phyloP scores from a whole-genome alignment of 805 yeast species.

The Candida sithepensis region DNA sequence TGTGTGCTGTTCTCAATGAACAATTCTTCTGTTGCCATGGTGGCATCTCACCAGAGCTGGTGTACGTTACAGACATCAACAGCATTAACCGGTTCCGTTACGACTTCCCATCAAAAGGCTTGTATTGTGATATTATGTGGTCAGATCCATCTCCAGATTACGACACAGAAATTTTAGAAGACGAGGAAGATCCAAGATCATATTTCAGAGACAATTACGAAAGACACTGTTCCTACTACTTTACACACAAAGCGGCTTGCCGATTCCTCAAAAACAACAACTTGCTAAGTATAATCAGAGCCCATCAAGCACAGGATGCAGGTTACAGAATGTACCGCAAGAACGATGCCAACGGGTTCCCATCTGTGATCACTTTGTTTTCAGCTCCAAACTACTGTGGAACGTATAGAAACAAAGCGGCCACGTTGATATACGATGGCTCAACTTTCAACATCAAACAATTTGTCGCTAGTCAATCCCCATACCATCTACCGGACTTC shows the following conservation, averaged over 20 bases:
- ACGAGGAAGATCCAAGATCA: constrained; percentile 34
- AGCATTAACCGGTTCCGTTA: constrained; percentile 65
- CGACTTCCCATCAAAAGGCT: constrained; percentile 89
- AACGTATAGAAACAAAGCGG: constrained; percentile 90
- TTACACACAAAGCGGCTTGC: constrained; percentile 76
- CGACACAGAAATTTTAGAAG: constrained; percentile 39
- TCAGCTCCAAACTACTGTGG: constrained; percentile 96
- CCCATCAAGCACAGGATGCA: constrained; percentile 96
- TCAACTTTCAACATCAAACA: constrained; percentile 93
- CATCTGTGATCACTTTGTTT: constrained; percentile 83
- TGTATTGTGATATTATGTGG: constrained; percentile 94
- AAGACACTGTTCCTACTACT: constrained; percentile 88
- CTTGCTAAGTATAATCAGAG: constrained; percentile 78
- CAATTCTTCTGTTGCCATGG: constrained; percentile 97
- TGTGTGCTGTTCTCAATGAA: constrained; percentile 87
- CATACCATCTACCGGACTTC: constrained; percentile 94
- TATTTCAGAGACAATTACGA: constrained; percentile 66
- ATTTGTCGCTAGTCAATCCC: constrained; percentile 85
- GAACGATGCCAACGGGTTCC: constrained; percentile 80
- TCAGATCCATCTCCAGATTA: constrained; percentile 90
- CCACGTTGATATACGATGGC: constrained; percentile 85
- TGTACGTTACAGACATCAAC: constrained; percentile 62
- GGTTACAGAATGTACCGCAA: constrained; percentile 92
- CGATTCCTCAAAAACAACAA: constrained; percentile 74
- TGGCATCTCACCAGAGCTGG: constrained; percentile 84